These are phyloP conservation scores for Trypanosoma brucei DNA, from an alignment of 208 protist species.

Conservation along the genomic window DNA sequence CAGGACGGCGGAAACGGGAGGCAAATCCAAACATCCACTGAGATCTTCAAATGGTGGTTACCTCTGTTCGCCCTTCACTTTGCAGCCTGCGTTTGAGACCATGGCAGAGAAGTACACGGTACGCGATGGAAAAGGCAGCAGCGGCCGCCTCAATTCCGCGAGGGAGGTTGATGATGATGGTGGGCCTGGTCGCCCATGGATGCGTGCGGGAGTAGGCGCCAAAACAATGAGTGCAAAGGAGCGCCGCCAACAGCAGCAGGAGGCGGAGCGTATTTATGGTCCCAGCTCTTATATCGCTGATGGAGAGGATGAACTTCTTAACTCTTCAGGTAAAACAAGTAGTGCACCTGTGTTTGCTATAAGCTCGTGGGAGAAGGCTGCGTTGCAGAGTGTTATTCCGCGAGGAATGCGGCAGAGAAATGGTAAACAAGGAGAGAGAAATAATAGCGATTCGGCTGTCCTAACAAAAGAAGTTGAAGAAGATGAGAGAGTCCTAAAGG, in stretches of 20 bases:
- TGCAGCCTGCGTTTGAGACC: slow-evolving; percentile 38
- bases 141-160: neutral
- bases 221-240: slow-evolving; percentile 39
- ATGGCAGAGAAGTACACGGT: slow-evolving; percentile 39
- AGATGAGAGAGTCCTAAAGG: no score
- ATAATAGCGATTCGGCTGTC: neutral
- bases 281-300: neutral
- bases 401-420: slow-evolving; percentile 30
- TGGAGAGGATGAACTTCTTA: slow-evolving; percentile 3
- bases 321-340: neutral
- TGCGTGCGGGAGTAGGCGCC: slow-evolving; percentile 62
- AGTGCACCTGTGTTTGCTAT: slow-evolving; percentile 19
- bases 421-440: slow-evolving; percentile 1
- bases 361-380: slow-evolving; percentile 31
- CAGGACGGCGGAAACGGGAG: neutral
- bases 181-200: slow-evolving; percentile 43
- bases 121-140: slow-evolving; percentile 4
- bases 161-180: slow-evolving; percentile 11
- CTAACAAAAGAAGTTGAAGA: no score
- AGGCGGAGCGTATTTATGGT: slow-evolving; percentile 64
- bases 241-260: slow-evolving; percentile 49
- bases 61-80: slow-evolving; percentile 64
- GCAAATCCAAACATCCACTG: slow-evolving; percentile 9
- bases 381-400: slow-evolving; percentile 49
- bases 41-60: slow-evolving; percentile 60